A percentile compares a stretch with the other conserved stretches of the same genome.
Conservation (phyloP, 768 basidiomycete genomes). For the Lentinula sp. region DNA sequence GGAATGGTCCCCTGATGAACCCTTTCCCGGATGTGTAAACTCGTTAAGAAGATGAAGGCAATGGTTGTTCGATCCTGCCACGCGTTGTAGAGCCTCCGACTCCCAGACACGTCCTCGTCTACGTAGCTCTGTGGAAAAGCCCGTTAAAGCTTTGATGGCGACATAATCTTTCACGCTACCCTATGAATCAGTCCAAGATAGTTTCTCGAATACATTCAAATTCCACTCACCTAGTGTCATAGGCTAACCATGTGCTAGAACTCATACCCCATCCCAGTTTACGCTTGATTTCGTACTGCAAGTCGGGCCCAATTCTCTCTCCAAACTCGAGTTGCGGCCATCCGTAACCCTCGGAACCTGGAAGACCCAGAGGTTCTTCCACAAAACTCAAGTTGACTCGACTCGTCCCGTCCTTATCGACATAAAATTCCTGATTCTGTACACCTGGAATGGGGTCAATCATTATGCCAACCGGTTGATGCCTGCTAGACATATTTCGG, state of each 20-base stretch:
- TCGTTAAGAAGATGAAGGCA: slow-evolving; percentile 6
- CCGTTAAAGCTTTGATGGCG: slow-evolving; percentile 22
- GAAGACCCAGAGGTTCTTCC: slow-evolving; percentile 24
- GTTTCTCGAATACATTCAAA: background rate
- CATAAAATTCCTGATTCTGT: too few relatives aligned
- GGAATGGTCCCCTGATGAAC: slow-evolving; percentile 7
- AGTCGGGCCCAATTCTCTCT: slow-evolving; percentile 18
- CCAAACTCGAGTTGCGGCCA: slow-evolving; percentile 19
- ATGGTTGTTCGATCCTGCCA: slow-evolving; percentile 5
- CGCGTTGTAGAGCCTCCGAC: slow-evolving; percentile 3
- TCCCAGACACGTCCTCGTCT: slow-evolving; percentile 15
- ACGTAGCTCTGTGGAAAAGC: slow-evolving; percentile 15
- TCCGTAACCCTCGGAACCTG: slow-evolving; percentile 21
- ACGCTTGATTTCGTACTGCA: slow-evolving; percentile 16
- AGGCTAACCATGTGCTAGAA: slow-evolving; percentile 24
- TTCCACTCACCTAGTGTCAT: slow-evolving; percentile 15
- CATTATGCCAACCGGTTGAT: too few relatives aligned
- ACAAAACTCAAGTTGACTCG: slow-evolving; percentile 18
- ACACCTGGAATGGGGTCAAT: too few relatives aligned
- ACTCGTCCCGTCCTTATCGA: slow-evolving; percentile 14
- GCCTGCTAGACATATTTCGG: too few relatives aligned
- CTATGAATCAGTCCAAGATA: background rate
- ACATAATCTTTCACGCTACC: too few relatives aligned
- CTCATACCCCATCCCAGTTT: slow-evolving; percentile 26
- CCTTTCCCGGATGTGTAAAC: slow-evolving; percentile 8